These are phyloP conservation scores for Neurospora sublineolata DNA, from an alignment of 495 filamentous ascomycete genomes.

Conservation along the genomic window DNA sequence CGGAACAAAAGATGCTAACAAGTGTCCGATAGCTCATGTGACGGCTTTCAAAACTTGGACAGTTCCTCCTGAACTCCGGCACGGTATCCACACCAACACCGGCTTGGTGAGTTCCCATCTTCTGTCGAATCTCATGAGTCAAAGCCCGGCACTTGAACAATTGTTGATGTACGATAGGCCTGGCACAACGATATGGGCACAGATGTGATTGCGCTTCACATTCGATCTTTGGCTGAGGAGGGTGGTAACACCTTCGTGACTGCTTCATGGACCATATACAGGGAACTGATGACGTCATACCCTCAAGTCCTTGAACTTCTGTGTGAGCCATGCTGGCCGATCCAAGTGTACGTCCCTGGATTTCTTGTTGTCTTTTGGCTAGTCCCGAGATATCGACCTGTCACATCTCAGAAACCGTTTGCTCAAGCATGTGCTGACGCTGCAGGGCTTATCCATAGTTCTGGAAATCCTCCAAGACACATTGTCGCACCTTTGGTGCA, in stretches of 20 bases:
- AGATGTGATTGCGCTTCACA: constrained; percentile 32
- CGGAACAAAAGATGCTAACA: background rate
- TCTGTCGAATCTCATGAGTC: background rate
- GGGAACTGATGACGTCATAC: constrained; percentile 21
- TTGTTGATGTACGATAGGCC: constrained; percentile 13
- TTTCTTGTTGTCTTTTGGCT: background rate
- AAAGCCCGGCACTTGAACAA: background rate
- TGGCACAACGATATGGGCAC: constrained; percentile 36
- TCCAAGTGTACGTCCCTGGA: constrained; percentile 28
- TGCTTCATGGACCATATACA: constrained; percentile 28
- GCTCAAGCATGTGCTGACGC: background rate
- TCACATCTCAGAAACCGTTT: background rate
- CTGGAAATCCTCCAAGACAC: constrained; percentile 22
- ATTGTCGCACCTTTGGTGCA: constrained; percentile 29
- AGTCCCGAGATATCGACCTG: background rate
- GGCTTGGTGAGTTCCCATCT: constrained; percentile 18
- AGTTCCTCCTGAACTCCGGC: constrained; percentile 27
- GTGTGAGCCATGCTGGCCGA: constrained; percentile 24
- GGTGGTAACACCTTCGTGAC: constrained; percentile 34
- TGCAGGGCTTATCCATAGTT: constrained; percentile 15
- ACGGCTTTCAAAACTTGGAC: constrained; percentile 30
- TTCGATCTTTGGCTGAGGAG: constrained; percentile 24
- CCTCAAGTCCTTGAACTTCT: constrained; percentile 24
- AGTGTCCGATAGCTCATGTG: constrained; percentile 27
- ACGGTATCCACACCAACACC: constrained; percentile 35